A percentile compares a stretch with the other conserved stretches of the same genome.
phyloP scores from a whole-genome alignment of 306 rosid species.

The Nissolia schottii region DNA sequence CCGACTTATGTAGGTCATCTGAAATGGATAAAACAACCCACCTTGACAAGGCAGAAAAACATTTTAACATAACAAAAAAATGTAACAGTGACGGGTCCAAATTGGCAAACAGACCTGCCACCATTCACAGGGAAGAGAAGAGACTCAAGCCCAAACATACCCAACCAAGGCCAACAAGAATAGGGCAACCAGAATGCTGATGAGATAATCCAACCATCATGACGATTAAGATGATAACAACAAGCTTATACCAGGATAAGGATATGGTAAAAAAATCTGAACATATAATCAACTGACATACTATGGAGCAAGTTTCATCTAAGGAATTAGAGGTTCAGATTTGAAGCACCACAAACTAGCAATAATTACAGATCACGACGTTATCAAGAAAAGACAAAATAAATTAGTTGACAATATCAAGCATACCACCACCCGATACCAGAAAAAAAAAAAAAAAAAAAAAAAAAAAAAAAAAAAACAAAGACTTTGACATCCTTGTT shows the following conservation, averaged over 20 bases:
- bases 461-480: conserved; percentile 33
- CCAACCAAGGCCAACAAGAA: background rate
- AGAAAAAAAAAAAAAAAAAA: conserved; percentile 35
- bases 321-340: background rate
- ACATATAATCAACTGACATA: background rate
- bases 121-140: background rate
- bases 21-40: background rate
- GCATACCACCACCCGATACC: conserved; percentile 47
- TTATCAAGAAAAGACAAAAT: background rate
- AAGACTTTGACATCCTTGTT: conserved; percentile 50
- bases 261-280: background rate
- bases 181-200: background rate
- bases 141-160: background rate
- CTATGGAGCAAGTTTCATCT: background rate
- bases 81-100: background rate
- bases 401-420: background rate
- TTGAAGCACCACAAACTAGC: background rate
- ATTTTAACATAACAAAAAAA: background rate
- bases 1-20: background rate
- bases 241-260: background rate
- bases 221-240: background rate
- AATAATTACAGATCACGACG: background rate
- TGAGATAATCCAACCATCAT: background rate
- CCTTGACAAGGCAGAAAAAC: background rate
- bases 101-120: background rate